Percentiles rank a stretch among this genome's conserved stretches.
Conservation (phyloP, 257 asterid species). For the Henckelia pumila region DNA sequence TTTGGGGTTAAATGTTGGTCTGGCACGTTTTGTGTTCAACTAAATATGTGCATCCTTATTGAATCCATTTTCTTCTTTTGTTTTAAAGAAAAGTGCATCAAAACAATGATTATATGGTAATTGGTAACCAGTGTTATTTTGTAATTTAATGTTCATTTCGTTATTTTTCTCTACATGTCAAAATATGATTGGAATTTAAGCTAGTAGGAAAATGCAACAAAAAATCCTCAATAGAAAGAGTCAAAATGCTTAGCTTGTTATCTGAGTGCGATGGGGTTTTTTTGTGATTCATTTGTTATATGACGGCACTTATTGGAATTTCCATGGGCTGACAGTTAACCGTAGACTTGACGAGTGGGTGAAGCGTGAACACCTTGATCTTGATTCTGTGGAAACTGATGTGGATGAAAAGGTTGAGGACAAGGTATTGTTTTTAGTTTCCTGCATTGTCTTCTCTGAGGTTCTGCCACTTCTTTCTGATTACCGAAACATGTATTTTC, state of each 20-base stretch:
- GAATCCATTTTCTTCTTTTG: too few relatives aligned
- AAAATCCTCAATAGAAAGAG: conserved; percentile 1
- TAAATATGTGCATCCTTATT: neutral
- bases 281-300: neutral
- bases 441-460: neutral
- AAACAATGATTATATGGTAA: too few relatives aligned
- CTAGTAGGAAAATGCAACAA: neutral
- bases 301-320: neutral
- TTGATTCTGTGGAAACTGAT: conserved; percentile 86
- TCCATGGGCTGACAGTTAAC: conserved; percentile 50
- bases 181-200: too few relatives aligned
- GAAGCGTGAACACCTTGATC: conserved; percentile 92
- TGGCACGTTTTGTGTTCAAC: conserved; percentile 11
- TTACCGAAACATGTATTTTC: too few relatives aligned
- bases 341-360: conserved; percentile 97
- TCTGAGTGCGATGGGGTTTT: conserved; percentile 10
- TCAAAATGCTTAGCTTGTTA: conserved; percentile 9
- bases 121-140: too few relatives aligned
- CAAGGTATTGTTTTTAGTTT: conserved; percentile 53
- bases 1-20: conserved; percentile 20
- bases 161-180: neutral
- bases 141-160: too few relatives aligned
- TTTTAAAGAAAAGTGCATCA: neutral
- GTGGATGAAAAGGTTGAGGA: conserved; percentile 97
- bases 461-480: too few relatives aligned